phyloP scores from a whole-genome alignment of 208 protist species.

The Angomonas ambiguus region DNA sequence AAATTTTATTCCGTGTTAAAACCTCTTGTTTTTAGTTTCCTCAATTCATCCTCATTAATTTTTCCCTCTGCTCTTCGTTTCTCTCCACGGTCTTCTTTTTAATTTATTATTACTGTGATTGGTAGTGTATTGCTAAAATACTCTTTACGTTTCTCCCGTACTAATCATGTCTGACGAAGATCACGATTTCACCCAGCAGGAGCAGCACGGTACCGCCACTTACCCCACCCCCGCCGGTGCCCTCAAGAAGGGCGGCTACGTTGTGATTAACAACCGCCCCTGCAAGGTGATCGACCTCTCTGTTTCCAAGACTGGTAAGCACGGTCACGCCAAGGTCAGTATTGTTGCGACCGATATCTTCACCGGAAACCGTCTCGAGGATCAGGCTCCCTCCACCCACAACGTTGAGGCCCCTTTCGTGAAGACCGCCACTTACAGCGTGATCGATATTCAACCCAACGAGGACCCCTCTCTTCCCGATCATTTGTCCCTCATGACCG shows the following conservation, averaged over 20 bases:
- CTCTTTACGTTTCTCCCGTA: too few relatives aligned
- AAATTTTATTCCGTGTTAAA: too few relatives aligned
- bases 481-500: conserved; percentile 90
- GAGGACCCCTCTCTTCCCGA: conserved; percentile 60
- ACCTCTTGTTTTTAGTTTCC: too few relatives aligned
- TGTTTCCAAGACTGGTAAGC: conserved; percentile 99
- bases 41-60: too few relatives aligned
- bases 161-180: conserved; percentile 55
- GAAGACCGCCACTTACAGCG: conserved; percentile 92
- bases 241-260: conserved; percentile 88
- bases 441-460: conserved; percentile 93
- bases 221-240: conserved; percentile 84
- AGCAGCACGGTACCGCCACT: conserved; percentile 71
- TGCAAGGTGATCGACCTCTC: conserved; percentile 98
- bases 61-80: too few relatives aligned
- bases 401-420: conserved; percentile 97
- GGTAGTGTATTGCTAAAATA: too few relatives aligned
- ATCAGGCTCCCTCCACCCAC: conserved; percentile 96
- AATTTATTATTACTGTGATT: too few relatives aligned
- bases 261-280: conserved; percentile 89
- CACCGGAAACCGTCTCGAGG: conserved; percentile 98
- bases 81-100: too few relatives aligned
- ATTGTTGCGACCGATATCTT: conserved; percentile 98
- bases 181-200: conserved; percentile 65
- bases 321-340: conserved; percentile 98